Base-by-base conservation (phyloP, 2,329 filamentous ascomycete species). In the Tolypocladium inflatum region DNA sequence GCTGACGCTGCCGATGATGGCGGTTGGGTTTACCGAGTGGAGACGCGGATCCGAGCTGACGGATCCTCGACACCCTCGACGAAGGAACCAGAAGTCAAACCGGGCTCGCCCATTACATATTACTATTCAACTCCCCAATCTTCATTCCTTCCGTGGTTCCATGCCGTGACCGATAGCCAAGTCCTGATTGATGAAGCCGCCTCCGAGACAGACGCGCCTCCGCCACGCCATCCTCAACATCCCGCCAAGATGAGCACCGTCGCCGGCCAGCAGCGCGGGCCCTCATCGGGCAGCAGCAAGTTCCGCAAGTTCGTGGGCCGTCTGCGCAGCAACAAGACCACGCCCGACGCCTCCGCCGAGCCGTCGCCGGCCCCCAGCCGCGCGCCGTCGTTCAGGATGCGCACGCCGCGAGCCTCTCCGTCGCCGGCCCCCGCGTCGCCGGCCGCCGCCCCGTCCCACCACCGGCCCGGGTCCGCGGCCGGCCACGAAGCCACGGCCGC, bases 281-380 rank as follows among this genome's bases (percentile, higher is more conserved):
- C 30, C 30, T 50, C 43, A 4, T 26, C 45, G 15, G 19, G 26
- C 23, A 9, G 23, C 45, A 50, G 45, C 45, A 50, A 50, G 26
- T 10, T 59, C 23, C 54, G 57, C 57, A 61, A 58, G 42, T 55
- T 63, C 37, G 61, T 62, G 43, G 59, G 58, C 35, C 62, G 62
- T 10, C 55, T 62, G 21, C 61, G 61, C 33, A 57, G 61, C 48
- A 48, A 52, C 38, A 57, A 33, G 45, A 37, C 56, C 33, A 45
- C 37, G 13, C 38, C 23, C 48, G 39, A 54, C 4, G 38, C 39
- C 38, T 42, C 54, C 48, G n/a, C 33, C 43, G 30, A 56, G 41
- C 3, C 54, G 15, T 19, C 52, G 41, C 42, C 45, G 8, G 7
- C 26, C 45, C 5, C 30, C 13, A 50, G 45, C 45, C 45, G 26